phyloP scores from a whole-genome alignment of 2,329 filamentous ascomycete species.

The Paracoccidioides lutzii region DNA sequence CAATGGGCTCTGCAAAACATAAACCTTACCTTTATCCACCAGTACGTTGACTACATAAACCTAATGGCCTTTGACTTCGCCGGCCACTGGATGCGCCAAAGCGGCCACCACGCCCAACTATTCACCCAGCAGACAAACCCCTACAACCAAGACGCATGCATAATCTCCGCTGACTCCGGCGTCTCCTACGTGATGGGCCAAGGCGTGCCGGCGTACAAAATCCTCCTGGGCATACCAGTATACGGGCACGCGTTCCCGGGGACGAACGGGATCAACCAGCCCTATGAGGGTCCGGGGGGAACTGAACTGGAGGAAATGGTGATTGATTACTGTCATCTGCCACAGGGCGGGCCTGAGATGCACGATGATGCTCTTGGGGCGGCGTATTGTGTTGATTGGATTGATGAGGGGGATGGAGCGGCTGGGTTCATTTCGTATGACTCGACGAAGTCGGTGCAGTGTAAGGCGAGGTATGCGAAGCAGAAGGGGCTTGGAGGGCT shows the following conservation, averaged over 20 bases:
- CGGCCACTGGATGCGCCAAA: constrained; percentile 53
- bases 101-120: constrained; percentile 65
- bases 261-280: constrained; percentile 50
- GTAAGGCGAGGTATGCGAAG: constrained; percentile 62
- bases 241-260: constrained; percentile 65
- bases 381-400: constrained; percentile 49
- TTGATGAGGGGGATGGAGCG: constrained; percentile 34
- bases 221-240: constrained; percentile 61
- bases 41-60: constrained; percentile 62
- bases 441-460: constrained; percentile 59
- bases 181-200: constrained; percentile 53
- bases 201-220: constrained; percentile 57
- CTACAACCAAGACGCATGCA: constrained; percentile 36
- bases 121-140: constrained; percentile 41
- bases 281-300: neutral
- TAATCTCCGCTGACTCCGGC: constrained; percentile 49
- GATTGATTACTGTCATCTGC: constrained; percentile 62
- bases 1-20: constrained; percentile 56
- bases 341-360: constrained; percentile 48
- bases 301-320: constrained; percentile 49
- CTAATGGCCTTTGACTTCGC: constrained; percentile 71
- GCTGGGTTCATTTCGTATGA: constrained; percentile 72
- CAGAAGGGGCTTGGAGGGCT: constrained; percentile 59
- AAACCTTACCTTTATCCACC: constrained; percentile 48
- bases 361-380: constrained; percentile 56